Percentiles rank a stretch among this genome's conserved stretches.
Conservation (phyloP, 208 protist species). For the Naegleria gruberi region DNA sequence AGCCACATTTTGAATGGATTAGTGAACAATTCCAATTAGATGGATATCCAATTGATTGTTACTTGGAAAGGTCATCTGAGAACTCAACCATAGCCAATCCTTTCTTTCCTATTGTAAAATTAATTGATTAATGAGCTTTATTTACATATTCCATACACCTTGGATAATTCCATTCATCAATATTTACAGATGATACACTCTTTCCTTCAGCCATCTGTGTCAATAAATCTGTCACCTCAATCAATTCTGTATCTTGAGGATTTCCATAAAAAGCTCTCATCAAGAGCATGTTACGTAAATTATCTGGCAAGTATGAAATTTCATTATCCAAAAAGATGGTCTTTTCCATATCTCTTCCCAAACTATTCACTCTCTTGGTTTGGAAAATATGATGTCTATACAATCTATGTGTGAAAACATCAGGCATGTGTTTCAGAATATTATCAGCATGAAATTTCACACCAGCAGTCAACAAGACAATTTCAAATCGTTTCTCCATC, state of each 20-base stretch:
- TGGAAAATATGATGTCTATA: background rate
- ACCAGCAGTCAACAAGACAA: background rate
- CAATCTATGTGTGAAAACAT: background rate
- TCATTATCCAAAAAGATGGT: background rate
- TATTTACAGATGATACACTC: too few species aligned
- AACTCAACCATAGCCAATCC: too few species aligned
- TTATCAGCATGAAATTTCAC: background rate
- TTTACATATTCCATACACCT: too few species aligned
- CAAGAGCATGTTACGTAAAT: background rate
- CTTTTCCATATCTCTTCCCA: background rate
- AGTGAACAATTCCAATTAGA: too few species aligned
- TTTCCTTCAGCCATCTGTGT: background rate
- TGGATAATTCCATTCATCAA: too few species aligned
- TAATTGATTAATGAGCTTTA: too few species aligned
- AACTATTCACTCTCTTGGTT: background rate
- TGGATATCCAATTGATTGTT: too few species aligned
- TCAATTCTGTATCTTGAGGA: background rate
- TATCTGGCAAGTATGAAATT: background rate
- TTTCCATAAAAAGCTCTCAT: background rate
- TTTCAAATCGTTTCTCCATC: background rate
- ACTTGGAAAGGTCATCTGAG: too few species aligned
- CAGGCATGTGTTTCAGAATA: background rate
- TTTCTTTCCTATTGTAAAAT: too few species aligned
- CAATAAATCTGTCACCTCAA: background rate
- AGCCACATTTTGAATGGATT: too few species aligned